Base-by-base conservation (phyloP, 176 grass and related monocot species). In the Chloris gayana region DNA sequence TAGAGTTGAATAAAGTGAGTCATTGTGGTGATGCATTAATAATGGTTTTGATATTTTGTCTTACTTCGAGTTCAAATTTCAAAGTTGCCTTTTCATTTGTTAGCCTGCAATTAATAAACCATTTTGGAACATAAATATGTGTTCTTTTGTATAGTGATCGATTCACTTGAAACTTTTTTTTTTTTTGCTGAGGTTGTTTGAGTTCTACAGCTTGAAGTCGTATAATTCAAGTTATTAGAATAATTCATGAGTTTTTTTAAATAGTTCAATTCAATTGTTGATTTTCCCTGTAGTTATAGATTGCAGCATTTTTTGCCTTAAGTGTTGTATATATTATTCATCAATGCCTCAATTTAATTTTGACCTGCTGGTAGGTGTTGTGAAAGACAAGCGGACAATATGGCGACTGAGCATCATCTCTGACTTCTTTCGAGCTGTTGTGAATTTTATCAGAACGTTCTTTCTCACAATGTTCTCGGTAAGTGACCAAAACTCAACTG, bases 381-480 rank as follows among this genome's bases (percentile, higher is more conserved):
- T 99, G 84, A 95, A 91, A 91, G 73, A 83, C 45, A 99, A 99
- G 64, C 80, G 88, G 70, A 87, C 96, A 82, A 83, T 93, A 54
- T 95, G 96, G 96, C 90, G 88, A 6, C 73, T 95, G 62, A 95
- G 96, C 79, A 95, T 95, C 86, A 89, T 99, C 86, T 89, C 90
- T 15, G 96, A 99, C 82, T 93, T 99, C 84, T 99, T 95, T 83
- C 67, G 67, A 72, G 82, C 84, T 81, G 26, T 95, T 77, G 74
- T 89, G 73, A 93, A 89, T 83, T 95, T 88, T 50, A 80, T 99
- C 26, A 76, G 75, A 78, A 1, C 93, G 51, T 99, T 99, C 88
- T 86, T 99, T 21, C 39, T 77, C 12, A 99, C 96, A 45, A 86
- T 99, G 96, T 99, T 99, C 79, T 99, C 92, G 5, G 96, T 99